phyloP scores from a whole-genome alignment of 768 basidiomycete species.

The Floccularia luteovirens region DNA sequence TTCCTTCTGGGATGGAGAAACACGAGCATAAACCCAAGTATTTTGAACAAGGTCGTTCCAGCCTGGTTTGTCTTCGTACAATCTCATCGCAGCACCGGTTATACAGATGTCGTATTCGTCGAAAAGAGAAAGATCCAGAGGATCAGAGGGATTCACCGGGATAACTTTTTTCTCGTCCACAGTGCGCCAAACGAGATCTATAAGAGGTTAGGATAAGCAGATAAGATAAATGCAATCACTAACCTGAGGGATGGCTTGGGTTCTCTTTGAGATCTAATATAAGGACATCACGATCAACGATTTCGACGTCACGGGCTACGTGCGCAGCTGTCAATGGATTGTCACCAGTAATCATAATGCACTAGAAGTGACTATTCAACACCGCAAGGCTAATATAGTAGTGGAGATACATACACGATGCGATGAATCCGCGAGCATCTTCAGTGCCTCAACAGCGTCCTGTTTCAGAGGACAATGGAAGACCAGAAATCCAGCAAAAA shows the following conservation, averaged over 20 bases:
- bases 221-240: slow-evolving; percentile 13
- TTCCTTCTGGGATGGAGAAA: slow-evolving; percentile 95
- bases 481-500: slow-evolving; percentile 94
- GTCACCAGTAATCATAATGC: slow-evolving; percentile 99
- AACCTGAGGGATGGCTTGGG: slow-evolving; percentile 59
- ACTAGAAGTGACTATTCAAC: slow-evolving; percentile 37
- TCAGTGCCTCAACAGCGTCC: slow-evolving; percentile 85
- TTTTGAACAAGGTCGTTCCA: slow-evolving; percentile 85
- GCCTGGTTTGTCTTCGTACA: slow-evolving; percentile 62
- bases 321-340: slow-evolving; percentile 96
- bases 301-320: slow-evolving; percentile 94
- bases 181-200: slow-evolving; percentile 88
- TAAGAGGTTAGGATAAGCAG: not conserved
- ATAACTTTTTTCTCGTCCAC: slow-evolving; percentile 91
- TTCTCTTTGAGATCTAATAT: slow-evolving; percentile 90
- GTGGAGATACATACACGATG: slow-evolving; percentile 66
- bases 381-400: not conserved
- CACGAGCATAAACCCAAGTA: slow-evolving; percentile 98
- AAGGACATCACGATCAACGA: slow-evolving; percentile 90
- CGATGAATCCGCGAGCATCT: slow-evolving; percentile 93
- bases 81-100: slow-evolving; percentile 90
- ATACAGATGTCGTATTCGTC: slow-evolving; percentile 93
- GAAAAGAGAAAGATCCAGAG: slow-evolving; percentile 72
- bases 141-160: slow-evolving; percentile 71
- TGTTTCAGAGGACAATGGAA: slow-evolving; percentile 97